Conservation (phyloP, 2,329 filamentous ascomycete species). For the Phialophora expanda region DNA sequence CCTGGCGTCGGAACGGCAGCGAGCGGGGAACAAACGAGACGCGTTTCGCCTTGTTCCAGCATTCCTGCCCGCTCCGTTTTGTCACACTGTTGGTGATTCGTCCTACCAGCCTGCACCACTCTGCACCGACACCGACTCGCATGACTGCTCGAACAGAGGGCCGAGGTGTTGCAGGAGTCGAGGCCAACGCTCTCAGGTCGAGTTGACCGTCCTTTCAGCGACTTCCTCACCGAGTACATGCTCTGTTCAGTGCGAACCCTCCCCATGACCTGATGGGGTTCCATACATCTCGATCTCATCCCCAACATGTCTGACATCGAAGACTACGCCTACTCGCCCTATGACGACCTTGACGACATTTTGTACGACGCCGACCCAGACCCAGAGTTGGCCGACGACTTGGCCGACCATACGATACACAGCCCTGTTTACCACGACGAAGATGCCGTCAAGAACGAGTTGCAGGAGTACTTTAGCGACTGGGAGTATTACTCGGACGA, state of each 20-base stretch:
- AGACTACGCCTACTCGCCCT: conserved; percentile 37
- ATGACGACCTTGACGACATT: conserved; percentile 38
- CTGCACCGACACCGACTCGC: not conserved
- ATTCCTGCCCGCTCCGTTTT: not conserved
- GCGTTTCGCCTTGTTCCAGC: not conserved
- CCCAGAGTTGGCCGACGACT: conserved; percentile 45
- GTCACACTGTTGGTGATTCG: conserved; percentile 1
- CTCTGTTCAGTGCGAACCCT: not conserved
- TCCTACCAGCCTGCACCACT: not conserved
- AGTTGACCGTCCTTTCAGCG: not conserved
- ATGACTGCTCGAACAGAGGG: not conserved
- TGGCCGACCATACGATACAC: conserved; percentile 49
- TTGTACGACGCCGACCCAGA: conserved; percentile 38
- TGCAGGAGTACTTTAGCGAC: conserved; percentile 50
- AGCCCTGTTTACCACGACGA: conserved; percentile 50
- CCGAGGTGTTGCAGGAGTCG: not conserved
- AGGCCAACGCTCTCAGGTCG: not conserved
- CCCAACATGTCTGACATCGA: conserved; percentile 37
- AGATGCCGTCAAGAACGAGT: conserved; percentile 44
- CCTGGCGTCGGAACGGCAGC: conserved; percentile 19
- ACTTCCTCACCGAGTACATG: not conserved
- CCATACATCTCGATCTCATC: conserved; percentile 4
- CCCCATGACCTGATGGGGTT: not conserved
- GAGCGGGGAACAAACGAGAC: conserved; percentile 12
- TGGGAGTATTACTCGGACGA: conserved; percentile 55